Evolutionary conservation across 2,329 filamentous ascomycete genomes (phyloP).

Genomic region (Shiraia sp.): DNA sequence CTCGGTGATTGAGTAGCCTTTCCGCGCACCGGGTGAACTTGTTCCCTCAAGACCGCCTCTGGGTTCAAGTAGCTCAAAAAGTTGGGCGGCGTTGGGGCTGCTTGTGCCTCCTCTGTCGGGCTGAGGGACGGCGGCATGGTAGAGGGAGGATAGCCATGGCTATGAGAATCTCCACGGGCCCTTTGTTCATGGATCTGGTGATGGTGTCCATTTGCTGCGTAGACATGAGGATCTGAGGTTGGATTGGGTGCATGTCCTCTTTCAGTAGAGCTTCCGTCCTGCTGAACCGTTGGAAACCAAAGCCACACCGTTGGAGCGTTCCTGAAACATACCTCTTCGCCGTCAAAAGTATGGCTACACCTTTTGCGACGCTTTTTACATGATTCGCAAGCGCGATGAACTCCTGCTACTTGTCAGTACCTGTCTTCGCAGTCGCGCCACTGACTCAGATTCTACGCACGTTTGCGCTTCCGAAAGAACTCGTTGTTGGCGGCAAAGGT

Average conservation of each 20-base stretch:
- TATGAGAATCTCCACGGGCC: constrained; percentile 25
- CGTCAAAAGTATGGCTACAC: constrained; percentile 48
- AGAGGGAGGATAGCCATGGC: constrained; percentile 30
- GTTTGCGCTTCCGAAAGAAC: constrained; percentile 50
- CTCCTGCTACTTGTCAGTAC: constrained; percentile 37
- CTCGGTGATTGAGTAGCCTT: constrained; percentile 34
- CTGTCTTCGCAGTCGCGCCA: constrained; percentile 11
- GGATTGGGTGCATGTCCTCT: constrained; percentile 38
- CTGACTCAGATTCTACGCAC: constrained; percentile 29
- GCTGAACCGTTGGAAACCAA: constrained; percentile 4
- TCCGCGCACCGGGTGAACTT: constrained; percentile 42
- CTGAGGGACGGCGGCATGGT: constrained; percentile 38
- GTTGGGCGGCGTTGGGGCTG: constrained; percentile 42
- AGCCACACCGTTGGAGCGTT: constrained; percentile 2
- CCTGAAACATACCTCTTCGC: constrained; percentile 24
- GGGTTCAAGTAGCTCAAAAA: constrained; percentile 54
- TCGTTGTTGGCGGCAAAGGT: constrained; percentile 52
- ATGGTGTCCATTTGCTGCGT: constrained; percentile 24
- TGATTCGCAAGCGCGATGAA: constrained; percentile 49
- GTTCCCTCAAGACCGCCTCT: constrained; percentile 51
- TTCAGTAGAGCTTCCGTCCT: constrained; percentile 44
- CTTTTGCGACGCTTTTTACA: constrained; percentile 46
- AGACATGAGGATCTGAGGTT: constrained; percentile 33
- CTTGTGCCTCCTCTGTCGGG: constrained; percentile 33
- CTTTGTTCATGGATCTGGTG: constrained; percentile 32